These are phyloP conservation scores for Penicillium sp. DNA, from an alignment of 2,329 filamentous ascomycete genomes.

Conservation along the genomic window DNA sequence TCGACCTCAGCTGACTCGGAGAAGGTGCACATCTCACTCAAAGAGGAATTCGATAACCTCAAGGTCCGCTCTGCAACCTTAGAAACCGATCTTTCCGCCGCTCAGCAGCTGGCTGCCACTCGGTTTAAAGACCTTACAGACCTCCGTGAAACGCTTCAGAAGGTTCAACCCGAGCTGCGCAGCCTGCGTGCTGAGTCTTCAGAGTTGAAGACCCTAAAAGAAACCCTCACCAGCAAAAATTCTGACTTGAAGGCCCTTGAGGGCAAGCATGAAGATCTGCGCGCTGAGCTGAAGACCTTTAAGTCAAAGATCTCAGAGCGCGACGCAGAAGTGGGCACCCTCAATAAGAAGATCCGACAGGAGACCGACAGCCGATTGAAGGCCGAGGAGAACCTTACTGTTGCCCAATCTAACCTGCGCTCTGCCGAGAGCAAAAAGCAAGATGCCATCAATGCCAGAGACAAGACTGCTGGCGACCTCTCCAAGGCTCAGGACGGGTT, in stretches of 20 bases:
- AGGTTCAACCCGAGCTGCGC: conserved; percentile 81
- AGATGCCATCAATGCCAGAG: conserved; percentile 69
- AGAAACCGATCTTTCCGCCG: conserved; percentile 79
- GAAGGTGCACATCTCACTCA: conserved; percentile 54
- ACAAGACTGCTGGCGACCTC: conserved; percentile 69
- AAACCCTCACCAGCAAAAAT: conserved; percentile 65
- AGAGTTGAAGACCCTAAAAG: conserved; percentile 69
- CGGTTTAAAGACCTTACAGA: conserved; percentile 86
- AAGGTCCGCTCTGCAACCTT: conserved; percentile 67
- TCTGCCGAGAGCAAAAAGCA: conserved; percentile 75
- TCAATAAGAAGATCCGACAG: conserved; percentile 74
- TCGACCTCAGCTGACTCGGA: conserved; percentile 48
- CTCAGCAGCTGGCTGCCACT: conserved; percentile 79
- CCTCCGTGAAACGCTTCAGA: conserved; percentile 73
- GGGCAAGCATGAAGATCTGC: conserved; percentile 75
- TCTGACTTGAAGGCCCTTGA: conserved; percentile 73
- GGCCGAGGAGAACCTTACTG: conserved; percentile 74
- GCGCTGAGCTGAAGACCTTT: conserved; percentile 66
- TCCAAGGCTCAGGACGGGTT: conserved; percentile 70
- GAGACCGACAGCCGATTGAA: conserved; percentile 69
- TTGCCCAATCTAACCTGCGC: conserved; percentile 72
- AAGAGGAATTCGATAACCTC: conserved; percentile 66
- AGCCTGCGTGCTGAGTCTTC: conserved; percentile 73
- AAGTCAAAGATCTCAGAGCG: conserved; percentile 70
- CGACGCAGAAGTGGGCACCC: conserved; percentile 70